A percentile compares a stretch with the other conserved stretches of the same genome.
Conservation (phyloP, 306 rosid genomes). For the Pyrus bretschneideri region DNA sequence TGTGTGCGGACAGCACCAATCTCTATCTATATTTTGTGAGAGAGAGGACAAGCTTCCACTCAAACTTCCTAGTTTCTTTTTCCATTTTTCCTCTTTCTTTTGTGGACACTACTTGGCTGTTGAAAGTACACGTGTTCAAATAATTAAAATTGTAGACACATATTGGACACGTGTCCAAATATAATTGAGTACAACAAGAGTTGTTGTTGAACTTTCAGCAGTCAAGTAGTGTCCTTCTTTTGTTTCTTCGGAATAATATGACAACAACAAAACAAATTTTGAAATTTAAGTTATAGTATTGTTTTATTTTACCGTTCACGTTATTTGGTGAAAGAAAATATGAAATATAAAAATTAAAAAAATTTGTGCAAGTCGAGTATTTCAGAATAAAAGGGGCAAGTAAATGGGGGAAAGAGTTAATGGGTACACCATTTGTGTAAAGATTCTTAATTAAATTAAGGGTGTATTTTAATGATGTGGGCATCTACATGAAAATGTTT, state of each 20-base stretch:
- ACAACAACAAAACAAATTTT: neutral
- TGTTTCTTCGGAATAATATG: neutral
- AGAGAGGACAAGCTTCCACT: neutral
- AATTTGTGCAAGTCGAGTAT: neutral
- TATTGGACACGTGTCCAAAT: too few species aligned
- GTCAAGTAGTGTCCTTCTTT: neutral
- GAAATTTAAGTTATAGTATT: neutral
- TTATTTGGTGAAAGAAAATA: neutral
- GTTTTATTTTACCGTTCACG: neutral
- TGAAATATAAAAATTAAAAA: too few species aligned
- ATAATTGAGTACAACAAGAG: too few species aligned
- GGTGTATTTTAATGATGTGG: conserved; percentile 23
- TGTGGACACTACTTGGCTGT: too few species aligned
- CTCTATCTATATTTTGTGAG: neutral
- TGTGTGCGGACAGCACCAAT: too few species aligned
- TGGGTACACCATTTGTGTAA: conserved; percentile 14
- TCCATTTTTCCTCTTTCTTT: too few species aligned
- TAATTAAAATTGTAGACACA: too few species aligned
- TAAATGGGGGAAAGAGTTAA: neutral
- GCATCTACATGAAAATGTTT: conserved; percentile 37
- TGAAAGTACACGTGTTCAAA: too few species aligned
- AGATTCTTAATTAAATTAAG: conserved; percentile 12
- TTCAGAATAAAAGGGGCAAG: conserved; percentile 4
- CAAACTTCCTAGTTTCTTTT: neutral
- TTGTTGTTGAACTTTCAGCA: too few species aligned